Percentiles rank a stretch among this genome's conserved stretches.
Evolutionary conservation across 164 flowering plant genomes (phyloP).

Genomic region (Platanus orientalis): DNA sequence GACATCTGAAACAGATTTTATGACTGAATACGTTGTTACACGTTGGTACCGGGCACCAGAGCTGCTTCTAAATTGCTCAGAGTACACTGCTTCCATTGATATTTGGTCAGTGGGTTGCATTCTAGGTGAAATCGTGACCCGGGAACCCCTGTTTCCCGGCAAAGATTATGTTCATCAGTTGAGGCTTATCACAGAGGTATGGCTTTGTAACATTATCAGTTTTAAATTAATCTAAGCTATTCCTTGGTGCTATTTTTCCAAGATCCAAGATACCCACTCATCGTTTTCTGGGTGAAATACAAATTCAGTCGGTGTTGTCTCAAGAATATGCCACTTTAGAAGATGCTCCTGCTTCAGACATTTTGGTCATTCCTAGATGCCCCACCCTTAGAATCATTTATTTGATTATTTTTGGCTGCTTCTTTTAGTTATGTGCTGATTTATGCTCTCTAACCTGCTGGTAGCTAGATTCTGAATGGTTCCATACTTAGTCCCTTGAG

Average conservation of each 20-base stretch:
- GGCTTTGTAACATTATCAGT: not conserved
- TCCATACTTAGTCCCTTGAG: no score
- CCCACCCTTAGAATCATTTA: no score
- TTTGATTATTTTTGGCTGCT: no score
- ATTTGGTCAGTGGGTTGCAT: slow-evolving; percentile 1
- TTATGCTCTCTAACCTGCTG: no score
- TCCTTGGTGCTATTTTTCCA: not conserved
- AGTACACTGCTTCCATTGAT: not conserved
- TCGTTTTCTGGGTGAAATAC: no score
- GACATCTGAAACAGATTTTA: not conserved
- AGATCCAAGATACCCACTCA: not conserved
- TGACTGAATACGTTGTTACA: not conserved
- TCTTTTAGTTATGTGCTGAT: no score
- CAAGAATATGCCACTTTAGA: no score
- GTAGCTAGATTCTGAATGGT: no score
- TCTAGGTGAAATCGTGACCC: not conserved
- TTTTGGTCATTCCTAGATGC: no score
- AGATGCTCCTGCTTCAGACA: no score
- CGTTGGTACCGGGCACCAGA: slow-evolving; percentile 1
- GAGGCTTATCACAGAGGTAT: not conserved
- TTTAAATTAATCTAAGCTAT: not conserved
- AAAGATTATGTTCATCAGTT: slow-evolving; percentile 2
- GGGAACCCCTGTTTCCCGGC: not conserved
- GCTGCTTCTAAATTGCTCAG: not conserved
- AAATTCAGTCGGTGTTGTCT: no score